Evolutionary conservation across 139 green algal genomes (phyloP), one percentile per base, ranked within the genome.

Genomic region (Desmodesmus armatus): DNA sequence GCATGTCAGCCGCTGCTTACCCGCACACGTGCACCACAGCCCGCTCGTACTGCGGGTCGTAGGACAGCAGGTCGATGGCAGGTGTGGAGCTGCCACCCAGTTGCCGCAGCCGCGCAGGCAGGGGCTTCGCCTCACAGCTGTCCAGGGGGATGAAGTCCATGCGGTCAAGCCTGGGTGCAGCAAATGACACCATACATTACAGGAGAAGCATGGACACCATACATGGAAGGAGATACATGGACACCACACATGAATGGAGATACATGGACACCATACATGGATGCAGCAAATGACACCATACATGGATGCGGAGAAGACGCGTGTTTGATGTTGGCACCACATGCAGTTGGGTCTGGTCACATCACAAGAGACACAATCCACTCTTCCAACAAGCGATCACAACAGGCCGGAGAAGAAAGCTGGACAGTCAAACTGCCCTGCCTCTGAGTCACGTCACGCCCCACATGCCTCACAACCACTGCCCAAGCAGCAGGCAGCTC

Each of bases 61-160:
- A 93, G 78, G 95, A 44, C 49, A 99, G 78, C 80, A 98, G 85
- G 91, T 99, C 97, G 3, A 98, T 60, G 0, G 94, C 94, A 35
- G 98, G 91, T 71, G 91, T 92, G 23, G 93, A 87, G 7, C 87
- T 94, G 55, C 95, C 94, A 13, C 94, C 92, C 65, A 98, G 87
- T 62, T 90, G 78, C 33, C 96, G 91, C 87, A 99, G 90, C n/a
- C 90, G 85, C 85, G 98, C 95, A 70, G 95, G 91, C 41, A 96
- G 78, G 3, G 94, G 90, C 60, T 83, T 5, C 35, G 91, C 90
- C 86, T 89, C 89, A 75, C 95, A 88, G 44, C 85, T 92, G 43
- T 90, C 81, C 51, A 98, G 87, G 3, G 96, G 97, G 51, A 98
- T 91, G 93, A 99, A 99, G 39, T 94, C 81, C 81, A 86, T 86